A percentile compares a stretch with the other conserved stretches of the same genome.
phyloP scores from a whole-genome alignment of 2,329 filamentous ascomycete genomes.

The Colletotrichum somersetense region DNA sequence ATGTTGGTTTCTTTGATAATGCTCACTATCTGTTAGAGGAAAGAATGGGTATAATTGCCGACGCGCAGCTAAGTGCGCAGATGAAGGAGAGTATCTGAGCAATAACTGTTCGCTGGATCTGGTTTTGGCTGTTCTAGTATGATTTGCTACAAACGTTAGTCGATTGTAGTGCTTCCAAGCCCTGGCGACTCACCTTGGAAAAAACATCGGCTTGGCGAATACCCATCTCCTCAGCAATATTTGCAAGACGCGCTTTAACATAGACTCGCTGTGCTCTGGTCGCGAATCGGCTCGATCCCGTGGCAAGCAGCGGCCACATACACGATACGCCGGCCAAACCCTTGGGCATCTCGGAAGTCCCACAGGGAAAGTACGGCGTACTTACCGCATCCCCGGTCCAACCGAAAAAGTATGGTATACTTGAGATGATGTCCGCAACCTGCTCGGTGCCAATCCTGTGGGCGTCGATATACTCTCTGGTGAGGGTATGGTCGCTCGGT shows the following conservation, averaged over 20 bases:
- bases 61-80: constrained; percentile 33
- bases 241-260: constrained; percentile 42
- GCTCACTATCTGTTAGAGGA: background rate
- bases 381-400: constrained; percentile 45
- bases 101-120: constrained; percentile 35
- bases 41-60: constrained; percentile 30
- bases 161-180: background rate
- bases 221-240: constrained; percentile 45
- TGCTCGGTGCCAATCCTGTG: constrained; percentile 43
- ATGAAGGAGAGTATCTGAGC: constrained; percentile 34
- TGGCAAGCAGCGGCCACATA: constrained; percentile 45
- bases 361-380: constrained; percentile 45
- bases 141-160: constrained; percentile 32
- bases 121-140: constrained; percentile 22
- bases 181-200: constrained; percentile 36
- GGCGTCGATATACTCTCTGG: constrained; percentile 43
- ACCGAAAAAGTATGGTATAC: constrained; percentile 44
- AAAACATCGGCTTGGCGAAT: constrained; percentile 46
- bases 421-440: constrained; percentile 43
- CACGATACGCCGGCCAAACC: constrained; percentile 44
- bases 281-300: constrained; percentile 44
- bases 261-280: constrained; percentile 42
- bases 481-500: constrained; percentile 44
- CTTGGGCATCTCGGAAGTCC: constrained; percentile 45
- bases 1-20: background rate